Evolutionary conservation across 2,329 filamentous ascomycete species (phyloP).

Genomic region (Talaromyces sp.): DNA sequence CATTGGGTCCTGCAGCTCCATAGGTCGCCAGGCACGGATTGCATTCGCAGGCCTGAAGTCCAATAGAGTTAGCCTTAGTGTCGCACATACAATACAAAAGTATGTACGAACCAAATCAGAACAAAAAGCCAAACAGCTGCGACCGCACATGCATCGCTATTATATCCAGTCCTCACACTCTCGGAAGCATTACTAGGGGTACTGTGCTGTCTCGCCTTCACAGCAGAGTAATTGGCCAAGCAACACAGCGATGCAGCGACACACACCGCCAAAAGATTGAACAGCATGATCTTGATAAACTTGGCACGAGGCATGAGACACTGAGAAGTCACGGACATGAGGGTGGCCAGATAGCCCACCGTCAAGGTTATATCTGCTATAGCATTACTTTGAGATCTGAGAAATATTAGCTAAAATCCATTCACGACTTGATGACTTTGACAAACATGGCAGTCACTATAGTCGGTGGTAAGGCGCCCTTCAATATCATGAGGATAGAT

Average conservation of each 20-base stretch:
- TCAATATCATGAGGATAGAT: not conserved
- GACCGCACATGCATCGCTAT: not conserved
- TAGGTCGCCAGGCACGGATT: slow-evolving; percentile 1
- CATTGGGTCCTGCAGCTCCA: slow-evolving; percentile 44
- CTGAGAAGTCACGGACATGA: slow-evolving; percentile 62
- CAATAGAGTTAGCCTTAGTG: not conserved
- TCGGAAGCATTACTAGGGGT: not conserved
- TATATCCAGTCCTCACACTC: not conserved
- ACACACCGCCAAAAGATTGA: slow-evolving; percentile 1
- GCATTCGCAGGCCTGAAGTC: not conserved
- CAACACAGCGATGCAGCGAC: not conserved
- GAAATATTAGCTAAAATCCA: not conserved
- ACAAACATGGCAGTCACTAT: not conserved
- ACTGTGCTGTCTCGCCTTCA: not conserved
- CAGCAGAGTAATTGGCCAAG: not conserved
- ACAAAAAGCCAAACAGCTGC: not conserved
- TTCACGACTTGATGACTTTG: not conserved
- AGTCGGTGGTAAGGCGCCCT: not conserved
- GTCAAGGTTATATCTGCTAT: not conserved
- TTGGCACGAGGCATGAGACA: slow-evolving; percentile 60
- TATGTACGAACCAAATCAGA: not conserved
- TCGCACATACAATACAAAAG: not conserved
- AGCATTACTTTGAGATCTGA: not conserved
- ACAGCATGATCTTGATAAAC: slow-evolving; percentile 3
- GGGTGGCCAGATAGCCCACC: slow-evolving; percentile 44